Percentiles rank a stretch among this genome's conserved stretches.
Conservation (phyloP, 495 filamentous ascomycete species). For the Cercophora samala region DNA sequence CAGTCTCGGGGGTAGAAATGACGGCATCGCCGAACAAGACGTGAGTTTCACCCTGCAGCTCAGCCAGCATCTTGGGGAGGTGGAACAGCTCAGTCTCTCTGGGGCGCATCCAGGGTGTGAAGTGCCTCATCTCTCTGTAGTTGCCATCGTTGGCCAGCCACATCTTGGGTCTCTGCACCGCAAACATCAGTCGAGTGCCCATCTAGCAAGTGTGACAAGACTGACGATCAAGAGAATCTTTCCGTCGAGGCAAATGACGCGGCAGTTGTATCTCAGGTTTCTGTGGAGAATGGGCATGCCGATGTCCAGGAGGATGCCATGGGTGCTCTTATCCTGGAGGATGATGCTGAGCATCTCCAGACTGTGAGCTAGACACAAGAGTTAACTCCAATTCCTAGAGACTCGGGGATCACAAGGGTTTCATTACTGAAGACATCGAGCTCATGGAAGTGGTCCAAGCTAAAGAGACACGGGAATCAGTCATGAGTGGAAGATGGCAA, state of each 20-base stretch:
- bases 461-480: constrained; percentile 28
- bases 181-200: neutral
- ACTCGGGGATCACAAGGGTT: neutral
- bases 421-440: constrained; percentile 47
- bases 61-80: constrained; percentile 61
- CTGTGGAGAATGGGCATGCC: constrained; percentile 67
- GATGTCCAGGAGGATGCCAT: constrained; percentile 78
- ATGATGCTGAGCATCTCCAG: constrained; percentile 70
- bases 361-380: constrained; percentile 47
- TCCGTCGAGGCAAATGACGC: constrained; percentile 57
- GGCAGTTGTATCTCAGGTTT: constrained; percentile 69
- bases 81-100: constrained; percentile 65
- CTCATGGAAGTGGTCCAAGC: constrained; percentile 70
- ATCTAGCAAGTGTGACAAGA: neutral
- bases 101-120: constrained; percentile 44
- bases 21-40: constrained; percentile 76
- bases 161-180: constrained; percentile 63
- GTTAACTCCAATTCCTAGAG: neutral
- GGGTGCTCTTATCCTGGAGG: constrained; percentile 58
- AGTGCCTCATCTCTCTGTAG: constrained; percentile 69
- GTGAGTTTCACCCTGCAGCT: constrained; percentile 56
- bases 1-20: constrained; percentile 68
- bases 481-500: neutral
- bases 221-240: constrained; percentile 64
- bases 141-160: constrained; percentile 79